Conservation (phyloP, 164 flowering plant genomes). For the Euptelea pleiosperma region DNA sequence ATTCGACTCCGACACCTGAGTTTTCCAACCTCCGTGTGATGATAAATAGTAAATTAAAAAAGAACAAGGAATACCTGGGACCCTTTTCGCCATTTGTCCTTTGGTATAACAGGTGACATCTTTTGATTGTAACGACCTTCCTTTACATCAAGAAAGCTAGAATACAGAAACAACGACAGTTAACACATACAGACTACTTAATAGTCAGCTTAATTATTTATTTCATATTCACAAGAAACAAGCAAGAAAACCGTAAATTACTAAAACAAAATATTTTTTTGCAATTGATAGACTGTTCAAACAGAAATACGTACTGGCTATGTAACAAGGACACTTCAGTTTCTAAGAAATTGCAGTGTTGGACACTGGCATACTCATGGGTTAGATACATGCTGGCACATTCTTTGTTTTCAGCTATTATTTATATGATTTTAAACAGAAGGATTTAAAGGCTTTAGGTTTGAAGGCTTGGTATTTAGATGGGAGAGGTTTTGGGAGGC, state of each 20-base stretch:
- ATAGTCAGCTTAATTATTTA: constrained; percentile 15
- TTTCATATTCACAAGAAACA: constrained; percentile 3
- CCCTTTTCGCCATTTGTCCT: constrained; percentile 88
- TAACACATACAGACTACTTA: constrained; percentile 9
- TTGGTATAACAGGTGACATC: constrained; percentile 81
- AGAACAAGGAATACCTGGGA: constrained; percentile 64
- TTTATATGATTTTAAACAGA: too few relatives aligned
- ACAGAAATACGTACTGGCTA: constrained; percentile 13
- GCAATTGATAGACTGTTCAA: background rate
- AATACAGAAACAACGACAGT: constrained; percentile 12
- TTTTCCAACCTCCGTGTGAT: background rate
- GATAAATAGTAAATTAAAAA: background rate
- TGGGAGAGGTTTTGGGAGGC: too few relatives aligned
- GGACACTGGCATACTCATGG: too few relatives aligned
- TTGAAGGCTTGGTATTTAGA: too few relatives aligned
- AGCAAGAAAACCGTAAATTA: background rate
- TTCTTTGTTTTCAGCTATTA: too few relatives aligned
- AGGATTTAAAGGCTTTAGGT: too few relatives aligned
- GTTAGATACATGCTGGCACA: too few relatives aligned
- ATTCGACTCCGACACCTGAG: background rate
- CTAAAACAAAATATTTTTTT: background rate
- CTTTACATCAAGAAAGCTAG: constrained; percentile 68
- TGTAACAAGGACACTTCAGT: too few relatives aligned
- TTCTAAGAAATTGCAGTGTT: too few relatives aligned
- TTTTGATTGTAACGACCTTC: constrained; percentile 74